Evolutionary conservation across 805 yeast species (phyloP), one percentile per base, ranked within the genome.

Genomic region (Cephaloascus albidus): DNA sequence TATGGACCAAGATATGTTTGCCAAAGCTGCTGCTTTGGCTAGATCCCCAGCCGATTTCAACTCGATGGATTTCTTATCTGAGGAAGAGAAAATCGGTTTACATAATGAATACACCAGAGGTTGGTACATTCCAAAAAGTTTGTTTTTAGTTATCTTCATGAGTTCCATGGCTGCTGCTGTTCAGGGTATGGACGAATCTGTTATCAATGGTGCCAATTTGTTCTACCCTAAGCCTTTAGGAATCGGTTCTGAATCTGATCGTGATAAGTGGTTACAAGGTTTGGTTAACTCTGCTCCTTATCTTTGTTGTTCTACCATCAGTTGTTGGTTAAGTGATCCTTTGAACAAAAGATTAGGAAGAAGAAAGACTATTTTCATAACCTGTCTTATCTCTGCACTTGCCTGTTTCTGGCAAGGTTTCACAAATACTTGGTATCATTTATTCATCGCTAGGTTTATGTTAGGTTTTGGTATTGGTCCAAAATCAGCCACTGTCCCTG

Each of bases 121-220:
- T 40, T 66, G 69, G 68, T 61, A 61, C 39, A 38, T 72, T 19
- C 77, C 72, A 63, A 18, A 39, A 4, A 62, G 55, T 38, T 57
- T 66, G 50, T 20, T 59, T 20, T 60, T 45, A 16, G 69, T 74
- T 17, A 71, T 76, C 55, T 70, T 78, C 6, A 59, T 78, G 50
- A 77, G 82, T 36, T 79, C 85, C 3, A 63, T 79, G 65, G 78
- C 84, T n/a, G 81, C 84, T 3, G 78, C 82, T 4, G 83, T 79
- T 37, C 76, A 71, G 52, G 87, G 87, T 39, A 78, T 78, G 84
- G 87, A 81, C 54, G 84, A 81, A 53, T 72, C 85, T 4, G 85
- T 78, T 8, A 62, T 77, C 42, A 78, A 80, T 45, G 87, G 86
- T 30, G 86, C 86, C 18, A 74, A 72, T 36, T 53, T 78, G 18